A percentile compares a stretch with the other conserved stretches of the same genome.
phyloP scores from a whole-genome alignment of 306 rosid genomes.

The Glycine latifolia region DNA sequence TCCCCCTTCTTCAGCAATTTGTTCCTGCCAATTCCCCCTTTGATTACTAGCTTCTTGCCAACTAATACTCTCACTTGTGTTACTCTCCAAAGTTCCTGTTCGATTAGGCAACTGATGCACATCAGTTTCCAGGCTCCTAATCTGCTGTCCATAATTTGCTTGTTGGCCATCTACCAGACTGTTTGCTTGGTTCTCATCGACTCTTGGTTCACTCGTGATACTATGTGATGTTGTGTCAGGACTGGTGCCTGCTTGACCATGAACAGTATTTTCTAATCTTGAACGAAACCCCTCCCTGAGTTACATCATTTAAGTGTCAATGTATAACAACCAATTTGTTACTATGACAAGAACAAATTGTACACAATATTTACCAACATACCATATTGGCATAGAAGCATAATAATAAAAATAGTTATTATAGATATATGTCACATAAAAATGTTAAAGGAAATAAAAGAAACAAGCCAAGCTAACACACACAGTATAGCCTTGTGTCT shows the following conservation, averaged over 20 bases:
- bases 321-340: slow-evolving; percentile 42
- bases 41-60: slow-evolving; percentile 78
- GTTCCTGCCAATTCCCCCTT: slow-evolving; percentile 73
- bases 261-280: slow-evolving; percentile 90
- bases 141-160: slow-evolving; percentile 66
- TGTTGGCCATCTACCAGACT: slow-evolving; percentile 58
- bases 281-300: slow-evolving; percentile 94
- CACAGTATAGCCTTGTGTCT: neutral
- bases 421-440: slow-evolving; percentile 8
- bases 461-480: slow-evolving; percentile 30
- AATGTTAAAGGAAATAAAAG: neutral
- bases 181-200: slow-evolving; percentile 61
- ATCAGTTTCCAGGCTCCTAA: slow-evolving; percentile 61
- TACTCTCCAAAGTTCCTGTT: slow-evolving; percentile 62
- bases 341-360: slow-evolving; percentile 24
- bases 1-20: slow-evolving; percentile 64
- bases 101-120: slow-evolving; percentile 63
- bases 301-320: slow-evolving; percentile 45
- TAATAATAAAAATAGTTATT: slow-evolving; percentile 1
- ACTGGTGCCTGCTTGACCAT: slow-evolving; percentile 77
- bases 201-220: slow-evolving; percentile 69
- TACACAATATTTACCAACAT: slow-evolving; percentile 29
- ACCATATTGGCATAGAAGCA: slow-evolving; percentile 36
- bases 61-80: slow-evolving; percentile 59
- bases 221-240: slow-evolving; percentile 69